Evolutionary conservation across 345 rosid species (phyloP).

Genomic region (Isatis tinctoria): DNA sequence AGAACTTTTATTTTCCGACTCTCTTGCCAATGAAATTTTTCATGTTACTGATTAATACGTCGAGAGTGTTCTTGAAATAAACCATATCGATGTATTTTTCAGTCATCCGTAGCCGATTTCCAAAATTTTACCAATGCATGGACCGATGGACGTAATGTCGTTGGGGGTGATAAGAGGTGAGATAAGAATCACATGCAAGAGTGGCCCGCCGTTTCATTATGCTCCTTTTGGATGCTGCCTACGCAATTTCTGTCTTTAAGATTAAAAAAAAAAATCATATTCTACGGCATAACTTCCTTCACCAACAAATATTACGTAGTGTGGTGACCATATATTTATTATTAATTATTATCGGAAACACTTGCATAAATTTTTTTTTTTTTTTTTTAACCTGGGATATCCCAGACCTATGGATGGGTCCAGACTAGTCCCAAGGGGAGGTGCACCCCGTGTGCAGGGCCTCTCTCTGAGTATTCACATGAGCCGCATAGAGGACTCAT

Average conservation of each 20-base stretch:
- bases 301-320: neutral
- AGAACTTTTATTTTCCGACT: neutral
- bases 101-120: neutral
- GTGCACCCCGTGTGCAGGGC: no score
- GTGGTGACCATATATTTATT: neutral
- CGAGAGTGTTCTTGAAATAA: neutral
- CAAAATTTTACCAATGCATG: neutral
- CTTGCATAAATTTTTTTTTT: neutral
- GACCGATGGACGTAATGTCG: constrained; percentile 3
- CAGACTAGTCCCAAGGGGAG: no score
- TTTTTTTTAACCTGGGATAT: no score
- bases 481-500: no score
- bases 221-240: constrained; percentile 19
- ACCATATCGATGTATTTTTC: neutral
- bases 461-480: no score
- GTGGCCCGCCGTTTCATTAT: constrained; percentile 13
- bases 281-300: neutral
- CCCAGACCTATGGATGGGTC: no score
- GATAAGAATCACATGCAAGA: constrained; percentile 24
- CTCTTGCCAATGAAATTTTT: neutral
- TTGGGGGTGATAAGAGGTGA: constrained; percentile 6
- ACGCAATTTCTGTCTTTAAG: neutral
- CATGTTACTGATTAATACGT: neutral
- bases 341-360: neutral
- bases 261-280: neutral